Conservation (phyloP, 176 grass and related monocot genomes). For the Paspalum notatum region DNA sequence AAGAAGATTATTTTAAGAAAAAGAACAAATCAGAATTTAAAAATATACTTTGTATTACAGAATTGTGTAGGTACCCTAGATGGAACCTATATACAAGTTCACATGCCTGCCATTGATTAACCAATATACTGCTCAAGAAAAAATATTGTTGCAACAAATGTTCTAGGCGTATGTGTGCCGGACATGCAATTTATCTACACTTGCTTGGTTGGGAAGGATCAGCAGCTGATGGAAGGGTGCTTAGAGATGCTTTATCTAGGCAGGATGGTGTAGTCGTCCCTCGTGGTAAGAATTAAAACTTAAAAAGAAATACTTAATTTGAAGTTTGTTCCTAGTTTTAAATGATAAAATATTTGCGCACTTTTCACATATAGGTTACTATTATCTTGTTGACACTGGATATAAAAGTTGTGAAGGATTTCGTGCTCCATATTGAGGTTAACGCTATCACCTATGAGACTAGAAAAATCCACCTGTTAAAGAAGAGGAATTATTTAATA, state of each 20-base stretch:
- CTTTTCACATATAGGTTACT: not conserved
- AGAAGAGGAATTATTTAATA: slow-evolving; percentile 15
- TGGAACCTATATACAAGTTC: slow-evolving; percentile 4
- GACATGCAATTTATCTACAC: slow-evolving; percentile 1
- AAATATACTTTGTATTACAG: not conserved
- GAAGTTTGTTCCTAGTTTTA: not conserved
- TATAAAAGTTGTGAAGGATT: slow-evolving; percentile 15
- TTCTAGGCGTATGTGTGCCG: not conserved
- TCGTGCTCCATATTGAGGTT: not conserved
- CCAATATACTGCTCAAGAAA: slow-evolving; percentile 17
- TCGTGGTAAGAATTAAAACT: slow-evolving; percentile 1
- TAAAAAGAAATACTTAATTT: not conserved
- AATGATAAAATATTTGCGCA: not conserved
- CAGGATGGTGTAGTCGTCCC: not conserved
- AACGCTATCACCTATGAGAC: not conserved
- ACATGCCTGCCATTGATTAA: slow-evolving; percentile 2
- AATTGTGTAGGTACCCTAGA: slow-evolving; percentile 2
- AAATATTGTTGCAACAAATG: not conserved
- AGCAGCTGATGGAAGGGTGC: not conserved
- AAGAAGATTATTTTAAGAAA: too few species aligned
- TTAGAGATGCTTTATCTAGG: not conserved
- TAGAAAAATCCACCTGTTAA: not conserved
- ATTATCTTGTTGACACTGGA: slow-evolving; percentile 9
- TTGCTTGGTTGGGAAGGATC: not conserved
- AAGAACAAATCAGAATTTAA: not conserved